Evolutionary conservation across 2,329 filamentous ascomycete genomes (phyloP), one percentile per base, ranked within the genome.

Genomic region (Scleromitrula shiraiana): DNA sequence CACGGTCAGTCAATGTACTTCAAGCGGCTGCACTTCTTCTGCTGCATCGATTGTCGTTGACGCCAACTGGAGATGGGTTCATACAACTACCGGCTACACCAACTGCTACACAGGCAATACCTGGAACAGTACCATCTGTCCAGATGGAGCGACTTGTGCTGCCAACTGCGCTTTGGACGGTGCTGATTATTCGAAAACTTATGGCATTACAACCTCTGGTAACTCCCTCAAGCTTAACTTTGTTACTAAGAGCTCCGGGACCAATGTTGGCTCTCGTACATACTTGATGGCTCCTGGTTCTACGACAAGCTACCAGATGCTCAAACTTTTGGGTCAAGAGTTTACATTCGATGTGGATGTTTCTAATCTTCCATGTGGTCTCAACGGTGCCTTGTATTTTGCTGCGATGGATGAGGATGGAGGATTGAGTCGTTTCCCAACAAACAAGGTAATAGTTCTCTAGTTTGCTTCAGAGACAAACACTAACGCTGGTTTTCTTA

Each of bases 291-390:
- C 76, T 57, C 68, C 72, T 45, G 76, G 58, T 27, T 59, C 56
- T 38, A 44, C 78, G 33, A 71, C 70, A 53, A 76, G 75, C 49
- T 87, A 88, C 66, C 70, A 85, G 67, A 74, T 78, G 64, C 78
- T 86, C 67, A 72, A 79, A 53, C 71, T 85, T 52, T 70, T 80
- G 49, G 77, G 76, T 65, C 75, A 82, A 62, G 83, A 88, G 65
- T 82, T 88, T 68, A 81, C 80, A 49, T 85, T 87, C 53, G 82
- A 85, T 49, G 82, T 86, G 32, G 83, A 88, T 62, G 77, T 85
- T 35, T 85, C 81, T 35, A 75, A 76, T 57, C 70, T 85, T 24
- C 76, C 77, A 53, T 88, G 84, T 61, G 83, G 83, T 54, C 68
- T 88, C 51, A 87, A 88, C 67, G 83, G 83, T 49, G 83, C 83